These are phyloP conservation scores for Russula compacta DNA, from an alignment of 768 basidiomycete genomes.

Conservation along the genomic window DNA sequence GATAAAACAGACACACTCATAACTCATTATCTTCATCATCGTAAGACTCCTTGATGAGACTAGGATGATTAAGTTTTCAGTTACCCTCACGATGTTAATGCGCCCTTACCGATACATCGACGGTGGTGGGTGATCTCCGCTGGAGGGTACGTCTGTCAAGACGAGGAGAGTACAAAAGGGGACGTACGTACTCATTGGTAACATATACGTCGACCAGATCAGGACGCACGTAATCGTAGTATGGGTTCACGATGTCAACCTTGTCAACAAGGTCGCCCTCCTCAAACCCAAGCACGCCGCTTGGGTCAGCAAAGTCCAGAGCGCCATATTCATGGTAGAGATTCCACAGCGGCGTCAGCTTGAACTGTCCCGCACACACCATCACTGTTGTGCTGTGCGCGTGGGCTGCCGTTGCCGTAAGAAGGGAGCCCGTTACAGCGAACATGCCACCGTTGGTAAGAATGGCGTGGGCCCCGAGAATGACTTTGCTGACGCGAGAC, in stretches of 20 bases:
- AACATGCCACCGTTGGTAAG: slow-evolving; percentile 97
- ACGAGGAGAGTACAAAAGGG: not conserved
- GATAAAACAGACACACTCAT: slow-evolving; percentile 26
- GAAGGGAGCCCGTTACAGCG: slow-evolving; percentile 73
- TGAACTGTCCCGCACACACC: slow-evolving; percentile 93
- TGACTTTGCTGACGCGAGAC: slow-evolving; percentile 94
- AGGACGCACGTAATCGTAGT: slow-evolving; percentile 90
- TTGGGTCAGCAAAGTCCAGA: slow-evolving; percentile 66
- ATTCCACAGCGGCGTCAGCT: slow-evolving; percentile 88
- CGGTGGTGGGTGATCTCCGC: slow-evolving; percentile 93
- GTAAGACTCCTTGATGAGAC: slow-evolving; percentile 87
- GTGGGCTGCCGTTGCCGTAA: slow-evolving; percentile 79
- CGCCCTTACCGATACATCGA: slow-evolving; percentile 73
- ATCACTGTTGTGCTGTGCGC: slow-evolving; percentile 89
- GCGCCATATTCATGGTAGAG: slow-evolving; percentile 80
- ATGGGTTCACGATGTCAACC: slow-evolving; percentile 92
- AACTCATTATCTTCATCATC: slow-evolving; percentile 91
- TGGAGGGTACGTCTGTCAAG: slow-evolving; percentile 26
- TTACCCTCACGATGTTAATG: not conserved
- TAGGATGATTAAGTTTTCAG: slow-evolving; percentile 25
- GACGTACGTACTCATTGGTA: slow-evolving; percentile 82
- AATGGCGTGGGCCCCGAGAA: slow-evolving; percentile 91
- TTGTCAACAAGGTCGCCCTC: slow-evolving; percentile 75
- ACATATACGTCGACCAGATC: slow-evolving; percentile 91
- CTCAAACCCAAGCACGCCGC: slow-evolving; percentile 61